Evolutionary conservation across 352 stramenopile genomes (phyloP).

Genomic region (Globisporangium nodosum): DNA sequence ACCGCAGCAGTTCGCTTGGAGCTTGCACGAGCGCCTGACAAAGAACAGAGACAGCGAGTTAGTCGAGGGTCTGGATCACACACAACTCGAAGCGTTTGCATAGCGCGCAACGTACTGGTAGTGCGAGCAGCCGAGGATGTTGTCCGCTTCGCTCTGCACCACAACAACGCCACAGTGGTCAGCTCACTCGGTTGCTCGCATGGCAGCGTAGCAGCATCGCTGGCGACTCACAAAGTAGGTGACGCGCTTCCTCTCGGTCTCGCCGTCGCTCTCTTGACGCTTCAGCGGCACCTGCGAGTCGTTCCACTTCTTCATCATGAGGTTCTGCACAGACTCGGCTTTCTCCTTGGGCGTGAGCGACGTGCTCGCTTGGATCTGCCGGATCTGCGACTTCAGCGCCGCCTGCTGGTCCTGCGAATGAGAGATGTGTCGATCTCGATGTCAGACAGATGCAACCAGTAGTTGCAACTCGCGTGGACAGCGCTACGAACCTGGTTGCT

Average conservation of each 20-base stretch:
- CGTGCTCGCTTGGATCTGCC: slow-evolving; percentile 71
- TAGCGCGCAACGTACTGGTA: slow-evolving; percentile 57
- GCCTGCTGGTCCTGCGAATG: slow-evolving; percentile 39
- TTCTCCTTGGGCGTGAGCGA: slow-evolving; percentile 80
- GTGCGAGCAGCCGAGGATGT: slow-evolving; percentile 74
- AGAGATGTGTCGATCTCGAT: not conserved
- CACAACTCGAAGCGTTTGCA: not conserved
- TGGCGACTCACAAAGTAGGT: slow-evolving; percentile 51
- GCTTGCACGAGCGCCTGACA: slow-evolving; percentile 64
- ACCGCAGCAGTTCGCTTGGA: slow-evolving; percentile 84
- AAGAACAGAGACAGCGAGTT: not conserved
- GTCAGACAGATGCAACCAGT: not conserved
- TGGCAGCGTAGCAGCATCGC: not conserved
- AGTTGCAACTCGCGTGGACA: not conserved
- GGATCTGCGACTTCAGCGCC: slow-evolving; percentile 65
- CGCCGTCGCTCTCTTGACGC: slow-evolving; percentile 35
- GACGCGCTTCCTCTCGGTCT: slow-evolving; percentile 34
- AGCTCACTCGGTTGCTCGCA: not conserved
- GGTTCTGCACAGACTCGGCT: slow-evolving; percentile 71
- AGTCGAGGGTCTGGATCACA: not conserved
- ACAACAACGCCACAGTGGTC: not conserved
- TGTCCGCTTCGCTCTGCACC: slow-evolving; percentile 49
- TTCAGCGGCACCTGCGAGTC: slow-evolving; percentile 43
- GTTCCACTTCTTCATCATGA: slow-evolving; percentile 87
- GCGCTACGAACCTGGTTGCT: slow-evolving; percentile 33